Evolutionary conservation across 2,329 filamentous ascomycete species (phyloP).

Genomic region (Botryosphaeria agaves): DNA sequence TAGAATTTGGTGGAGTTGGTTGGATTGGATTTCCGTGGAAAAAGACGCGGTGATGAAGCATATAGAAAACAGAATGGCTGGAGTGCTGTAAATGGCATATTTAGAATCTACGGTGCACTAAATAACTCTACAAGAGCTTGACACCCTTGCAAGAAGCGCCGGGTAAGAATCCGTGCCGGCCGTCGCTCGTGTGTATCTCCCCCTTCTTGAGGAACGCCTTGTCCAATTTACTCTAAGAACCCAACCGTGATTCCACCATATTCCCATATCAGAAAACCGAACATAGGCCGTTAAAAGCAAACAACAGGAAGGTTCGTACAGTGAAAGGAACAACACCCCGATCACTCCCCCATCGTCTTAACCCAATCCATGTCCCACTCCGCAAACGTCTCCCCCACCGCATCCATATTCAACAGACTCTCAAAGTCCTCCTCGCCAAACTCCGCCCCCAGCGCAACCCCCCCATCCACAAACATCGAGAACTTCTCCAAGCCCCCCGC

Average conservation of each 20-base stretch:
- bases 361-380: conserved; percentile 18
- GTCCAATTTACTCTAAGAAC: neutral
- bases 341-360: conserved; percentile 12
- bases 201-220: too few species aligned
- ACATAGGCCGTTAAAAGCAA: conserved; percentile 1
- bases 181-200: too few species aligned
- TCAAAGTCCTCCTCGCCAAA: conserved; percentile 20
- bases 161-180: too few species aligned
- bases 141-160: too few species aligned
- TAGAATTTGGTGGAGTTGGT: too few species aligned
- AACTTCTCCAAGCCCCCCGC: too few species aligned
- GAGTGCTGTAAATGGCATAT: too few species aligned
- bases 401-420: conserved; percentile 17
- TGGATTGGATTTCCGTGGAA: too few species aligned
- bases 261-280: neutral
- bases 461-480: conserved; percentile 3
- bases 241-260: neutral
- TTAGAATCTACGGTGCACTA: too few species aligned
- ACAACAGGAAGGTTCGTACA: neutral
- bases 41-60: too few species aligned
- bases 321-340: conserved; percentile 1
- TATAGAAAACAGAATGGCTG: too few species aligned
- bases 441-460: conserved; percentile 6
- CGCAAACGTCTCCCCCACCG: conserved; percentile 13
- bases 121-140: too few species aligned